Evolutionary conservation across 176 grass and related monocot species (phyloP).

Genomic region (Oryza longistaminata): DNA sequence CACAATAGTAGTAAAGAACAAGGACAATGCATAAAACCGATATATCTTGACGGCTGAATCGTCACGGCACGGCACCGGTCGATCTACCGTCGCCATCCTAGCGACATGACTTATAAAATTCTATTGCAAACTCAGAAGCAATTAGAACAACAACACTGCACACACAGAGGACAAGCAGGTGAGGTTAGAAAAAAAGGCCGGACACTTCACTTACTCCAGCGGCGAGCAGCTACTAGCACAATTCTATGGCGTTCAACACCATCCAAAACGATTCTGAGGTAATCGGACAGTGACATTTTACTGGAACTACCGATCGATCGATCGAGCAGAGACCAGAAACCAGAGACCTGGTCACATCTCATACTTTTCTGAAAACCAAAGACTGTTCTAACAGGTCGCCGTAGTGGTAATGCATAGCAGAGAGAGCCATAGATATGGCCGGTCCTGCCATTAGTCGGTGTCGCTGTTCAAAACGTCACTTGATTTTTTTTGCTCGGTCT

Average conservation of each 20-base stretch:
- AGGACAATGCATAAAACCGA: not conserved
- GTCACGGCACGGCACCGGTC: conserved; percentile 30
- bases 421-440: not conserved
- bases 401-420: not conserved
- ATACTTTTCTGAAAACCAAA: not conserved
- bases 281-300: conserved; percentile 4
- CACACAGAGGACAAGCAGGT: not conserved
- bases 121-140: not conserved
- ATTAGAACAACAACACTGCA: not conserved
- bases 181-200: not conserved
- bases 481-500: not conserved
- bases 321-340: not conserved
- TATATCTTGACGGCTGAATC: not conserved
- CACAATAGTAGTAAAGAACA: not conserved
- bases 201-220: conserved; percentile 20
- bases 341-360: not conserved
- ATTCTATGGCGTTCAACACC: conserved; percentile 9
- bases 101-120: conserved; percentile 1
- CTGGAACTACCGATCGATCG: not conserved
- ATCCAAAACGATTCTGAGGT: not conserved
- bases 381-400: not conserved
- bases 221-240: not conserved
- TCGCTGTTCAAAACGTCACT: not conserved
- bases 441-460: not conserved
- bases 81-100: not conserved